Conservation (phyloP, 73 alveolate species). For the Tetrahymena elliotti region DNA sequence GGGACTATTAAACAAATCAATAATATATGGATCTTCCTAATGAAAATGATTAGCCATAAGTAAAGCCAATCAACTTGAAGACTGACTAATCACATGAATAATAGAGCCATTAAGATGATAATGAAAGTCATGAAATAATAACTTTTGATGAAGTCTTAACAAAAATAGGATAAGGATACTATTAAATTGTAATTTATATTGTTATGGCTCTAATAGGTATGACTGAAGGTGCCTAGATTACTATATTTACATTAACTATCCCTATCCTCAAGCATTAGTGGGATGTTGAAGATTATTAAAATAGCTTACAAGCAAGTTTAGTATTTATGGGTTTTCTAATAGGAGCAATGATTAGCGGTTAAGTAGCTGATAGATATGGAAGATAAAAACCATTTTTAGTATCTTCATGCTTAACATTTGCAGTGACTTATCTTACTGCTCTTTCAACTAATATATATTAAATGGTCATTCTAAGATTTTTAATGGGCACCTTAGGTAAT, state of each 20-base stretch:
- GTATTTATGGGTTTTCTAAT: slow-evolving; percentile 26
- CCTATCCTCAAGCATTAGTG: slow-evolving; percentile 32
- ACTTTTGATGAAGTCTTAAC: slow-evolving; percentile 21
- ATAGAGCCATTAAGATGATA: not conserved
- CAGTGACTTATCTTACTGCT: not conserved
- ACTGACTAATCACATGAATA: not conserved
- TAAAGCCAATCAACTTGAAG: not conserved
- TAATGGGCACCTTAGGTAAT: slow-evolving; percentile 17
- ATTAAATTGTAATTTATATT: not conserved
- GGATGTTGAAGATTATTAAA: slow-evolving; percentile 6
- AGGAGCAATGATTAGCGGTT: slow-evolving; percentile 32
- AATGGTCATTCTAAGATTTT: slow-evolving; percentile 6
- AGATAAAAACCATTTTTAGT: slow-evolving; percentile 15
- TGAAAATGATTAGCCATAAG: not conserved
- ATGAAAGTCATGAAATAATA: not conserved
- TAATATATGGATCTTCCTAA: not conserved
- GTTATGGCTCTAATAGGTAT: slow-evolving; percentile 14
- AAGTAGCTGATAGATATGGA: slow-evolving; percentile 32
- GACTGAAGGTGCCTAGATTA: slow-evolving; percentile 37
- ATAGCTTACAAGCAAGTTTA: slow-evolving; percentile 23
- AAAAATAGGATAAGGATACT: slow-evolving; percentile 29
- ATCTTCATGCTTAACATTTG: slow-evolving; percentile 2
- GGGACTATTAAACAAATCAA: not conserved
- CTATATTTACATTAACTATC: slow-evolving; percentile 22
- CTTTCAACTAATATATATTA: slow-evolving; percentile 12